Percentiles rank a stretch among this genome's conserved stretches.
These are phyloP conservation scores for Ceratocystiopsis minuta DNA, from an alignment of 2,329 filamentous ascomycete species.

Conservation along the genomic window DNA sequence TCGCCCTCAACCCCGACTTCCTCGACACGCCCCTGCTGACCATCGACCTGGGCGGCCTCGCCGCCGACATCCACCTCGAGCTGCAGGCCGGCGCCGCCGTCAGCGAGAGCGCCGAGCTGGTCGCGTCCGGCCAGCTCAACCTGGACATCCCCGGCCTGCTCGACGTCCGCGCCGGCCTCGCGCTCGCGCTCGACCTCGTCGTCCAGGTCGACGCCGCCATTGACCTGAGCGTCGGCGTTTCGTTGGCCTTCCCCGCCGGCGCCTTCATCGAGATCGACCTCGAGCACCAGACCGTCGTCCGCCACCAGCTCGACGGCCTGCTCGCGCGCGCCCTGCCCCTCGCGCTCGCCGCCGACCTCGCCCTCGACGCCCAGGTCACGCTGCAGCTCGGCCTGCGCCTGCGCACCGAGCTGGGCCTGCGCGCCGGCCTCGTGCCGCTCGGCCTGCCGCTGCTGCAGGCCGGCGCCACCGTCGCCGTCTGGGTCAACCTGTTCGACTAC, in stretches of 20 bases:
- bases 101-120: constrained; percentile 11
- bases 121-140: constrained; percentile 8
- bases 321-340: constrained; percentile 11
- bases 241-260: constrained; percentile 12
- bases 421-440: constrained; percentile 10
- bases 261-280: constrained; percentile 14
- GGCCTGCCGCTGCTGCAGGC: constrained; percentile 11
- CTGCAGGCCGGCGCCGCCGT: constrained; percentile 11
- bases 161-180: constrained; percentile 11
- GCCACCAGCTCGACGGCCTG: constrained; percentile 10
- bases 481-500: constrained; percentile 17
- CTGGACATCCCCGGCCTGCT: constrained; percentile 12
- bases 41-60: constrained; percentile 12
- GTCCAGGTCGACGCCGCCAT: constrained; percentile 12
- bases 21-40: constrained; percentile 7
- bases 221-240: constrained; percentile 12
- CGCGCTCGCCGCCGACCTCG: constrained; percentile 12
- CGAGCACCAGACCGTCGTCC: constrained; percentile 11
- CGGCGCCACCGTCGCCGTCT: constrained; percentile 13
- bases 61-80: constrained; percentile 13
- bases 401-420: constrained; percentile 11
- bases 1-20: constrained; percentile 8
- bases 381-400: constrained; percentile 14
- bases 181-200: constrained; percentile 14
- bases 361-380: constrained; percentile 11